Conservation (phyloP, 2,329 filamentous ascomycete genomes). For the Diaporthe australafricana region DNA sequence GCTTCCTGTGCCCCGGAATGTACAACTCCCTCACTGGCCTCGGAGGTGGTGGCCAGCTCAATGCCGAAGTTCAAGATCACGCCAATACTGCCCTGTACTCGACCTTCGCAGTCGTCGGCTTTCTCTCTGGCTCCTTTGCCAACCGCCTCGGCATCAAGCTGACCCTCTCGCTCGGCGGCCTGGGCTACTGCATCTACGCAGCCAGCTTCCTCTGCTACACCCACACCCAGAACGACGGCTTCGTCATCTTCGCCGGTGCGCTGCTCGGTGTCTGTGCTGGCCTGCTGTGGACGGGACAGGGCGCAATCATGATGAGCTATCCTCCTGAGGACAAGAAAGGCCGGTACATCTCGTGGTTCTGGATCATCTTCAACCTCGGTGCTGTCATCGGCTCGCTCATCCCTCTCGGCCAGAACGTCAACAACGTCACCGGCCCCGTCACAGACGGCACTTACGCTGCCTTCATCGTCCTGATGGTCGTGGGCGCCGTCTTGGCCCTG, state of each 20-base stretch:
- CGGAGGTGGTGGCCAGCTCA: conserved; percentile 69
- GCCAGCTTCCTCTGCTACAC: conserved; percentile 78
- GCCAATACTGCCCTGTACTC: conserved; percentile 63
- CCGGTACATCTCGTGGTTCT: conserved; percentile 90
- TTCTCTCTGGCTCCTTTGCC: conserved; percentile 81
- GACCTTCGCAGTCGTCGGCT: conserved; percentile 69
- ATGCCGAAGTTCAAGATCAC: conserved; percentile 67
- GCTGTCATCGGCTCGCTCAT: conserved; percentile 87
- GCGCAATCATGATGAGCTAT: conserved; percentile 91
- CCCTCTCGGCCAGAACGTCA: conserved; percentile 78
- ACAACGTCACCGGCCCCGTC: conserved; percentile 65
- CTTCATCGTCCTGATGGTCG: conserved; percentile 85
- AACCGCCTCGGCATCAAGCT: conserved; percentile 79
- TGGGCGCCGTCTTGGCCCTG: conserved; percentile 77
- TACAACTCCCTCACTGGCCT: conserved; percentile 73
- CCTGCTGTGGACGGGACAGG: conserved; percentile 85
- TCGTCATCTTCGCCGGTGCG: conserved; percentile 81
- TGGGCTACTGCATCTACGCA: conserved; percentile 83
- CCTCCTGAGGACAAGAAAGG: conserved; percentile 85
- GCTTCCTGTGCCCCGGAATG: conserved; percentile 76
- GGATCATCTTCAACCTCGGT: conserved; percentile 95
- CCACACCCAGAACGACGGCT: conserved; percentile 75
- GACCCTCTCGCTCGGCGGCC: conserved; percentile 77
- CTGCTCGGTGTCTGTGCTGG: conserved; percentile 83
- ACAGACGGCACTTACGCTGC: conserved; percentile 87